Percentiles rank a stretch among this genome's conserved stretches.
Conservation (phyloP, 208 protist species). For the Leptomonas seymouri region DNA sequence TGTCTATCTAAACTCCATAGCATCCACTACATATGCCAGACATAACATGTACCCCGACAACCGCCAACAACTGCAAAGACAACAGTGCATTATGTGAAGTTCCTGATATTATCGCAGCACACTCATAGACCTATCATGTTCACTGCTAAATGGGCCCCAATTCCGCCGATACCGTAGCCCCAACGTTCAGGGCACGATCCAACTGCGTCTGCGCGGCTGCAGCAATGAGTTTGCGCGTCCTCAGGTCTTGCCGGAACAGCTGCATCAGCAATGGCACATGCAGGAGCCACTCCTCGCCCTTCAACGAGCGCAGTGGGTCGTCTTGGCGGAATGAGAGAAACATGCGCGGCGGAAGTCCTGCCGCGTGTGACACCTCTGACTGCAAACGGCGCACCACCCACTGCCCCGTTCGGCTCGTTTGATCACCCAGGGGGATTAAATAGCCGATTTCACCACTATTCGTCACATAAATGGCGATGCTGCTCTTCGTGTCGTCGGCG, state of each 20-base stretch:
- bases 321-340: slow-evolving; percentile 75
- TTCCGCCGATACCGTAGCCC: slow-evolving; percentile 59
- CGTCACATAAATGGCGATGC: slow-evolving; percentile 66
- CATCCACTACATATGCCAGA: no score
- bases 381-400: slow-evolving; percentile 69
- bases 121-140: not conserved
- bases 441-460: slow-evolving; percentile 87
- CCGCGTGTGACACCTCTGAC: slow-evolving; percentile 59
- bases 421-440: slow-evolving; percentile 72
- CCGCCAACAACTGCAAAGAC: not conserved
- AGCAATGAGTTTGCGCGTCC: slow-evolving; percentile 62
- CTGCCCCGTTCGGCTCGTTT: slow-evolving; percentile 70
- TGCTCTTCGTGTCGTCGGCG: slow-evolving; percentile 27
- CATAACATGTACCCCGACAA: no score
- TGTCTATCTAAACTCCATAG: no score
- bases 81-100: no score
- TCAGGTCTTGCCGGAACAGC: slow-evolving; percentile 63
- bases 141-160: slow-evolving; percentile 37
- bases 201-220: slow-evolving; percentile 70
- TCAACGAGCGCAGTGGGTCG: slow-evolving; percentile 49
- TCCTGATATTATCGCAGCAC: no score
- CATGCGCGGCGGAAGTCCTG: slow-evolving; percentile 74
- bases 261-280: slow-evolving; percentile 58
- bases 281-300: slow-evolving; percentile 65
- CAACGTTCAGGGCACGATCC: slow-evolving; percentile 70